phyloP scores from a whole-genome alignment of 495 filamentous ascomycete genomes.

The Penicillium cosmopolitanum region DNA sequence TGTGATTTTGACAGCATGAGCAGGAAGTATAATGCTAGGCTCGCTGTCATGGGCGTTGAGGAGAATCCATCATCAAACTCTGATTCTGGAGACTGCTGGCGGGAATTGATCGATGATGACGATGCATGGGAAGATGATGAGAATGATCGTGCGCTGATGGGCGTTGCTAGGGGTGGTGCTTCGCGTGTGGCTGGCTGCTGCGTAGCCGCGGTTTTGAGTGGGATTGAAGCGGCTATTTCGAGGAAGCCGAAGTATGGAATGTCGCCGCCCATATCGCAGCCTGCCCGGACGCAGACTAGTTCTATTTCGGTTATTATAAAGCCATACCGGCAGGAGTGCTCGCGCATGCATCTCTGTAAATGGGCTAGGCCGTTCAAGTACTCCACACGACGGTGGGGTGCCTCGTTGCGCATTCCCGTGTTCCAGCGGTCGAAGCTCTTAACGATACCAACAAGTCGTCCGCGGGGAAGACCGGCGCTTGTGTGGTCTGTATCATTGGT shows the following conservation, averaged over 20 bases:
- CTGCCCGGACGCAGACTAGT: constrained; percentile 84
- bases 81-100: constrained; percentile 15
- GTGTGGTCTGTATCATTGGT: constrained; percentile 72
- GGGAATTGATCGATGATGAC: constrained; percentile 23
- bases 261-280: constrained; percentile 63
- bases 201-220: constrained; percentile 44
- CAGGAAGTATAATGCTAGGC: constrained; percentile 73
- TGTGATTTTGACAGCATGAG: constrained; percentile 82
- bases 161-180: constrained; percentile 24
- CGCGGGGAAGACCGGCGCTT: constrained; percentile 70
- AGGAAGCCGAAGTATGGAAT: constrained; percentile 84
- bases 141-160: constrained; percentile 29
- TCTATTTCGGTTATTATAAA: constrained; percentile 96
- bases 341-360: constrained; percentile 86
- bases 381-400: constrained; percentile 76
- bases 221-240: constrained; percentile 69
- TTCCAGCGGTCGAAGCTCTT: constrained; percentile 93
- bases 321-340: constrained; percentile 88
- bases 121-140: constrained; percentile 28
- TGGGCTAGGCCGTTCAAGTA: constrained; percentile 84
- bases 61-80: constrained; percentile 28
- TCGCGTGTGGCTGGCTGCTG: constrained; percentile 10
- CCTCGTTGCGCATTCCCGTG: constrained; percentile 85
- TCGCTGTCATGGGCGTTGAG: constrained; percentile 66
- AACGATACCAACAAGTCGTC: constrained; percentile 83